Evolutionary conservation across 2,329 filamentous ascomycete genomes (phyloP).

Genomic region (Penicillium decumbens): DNA sequence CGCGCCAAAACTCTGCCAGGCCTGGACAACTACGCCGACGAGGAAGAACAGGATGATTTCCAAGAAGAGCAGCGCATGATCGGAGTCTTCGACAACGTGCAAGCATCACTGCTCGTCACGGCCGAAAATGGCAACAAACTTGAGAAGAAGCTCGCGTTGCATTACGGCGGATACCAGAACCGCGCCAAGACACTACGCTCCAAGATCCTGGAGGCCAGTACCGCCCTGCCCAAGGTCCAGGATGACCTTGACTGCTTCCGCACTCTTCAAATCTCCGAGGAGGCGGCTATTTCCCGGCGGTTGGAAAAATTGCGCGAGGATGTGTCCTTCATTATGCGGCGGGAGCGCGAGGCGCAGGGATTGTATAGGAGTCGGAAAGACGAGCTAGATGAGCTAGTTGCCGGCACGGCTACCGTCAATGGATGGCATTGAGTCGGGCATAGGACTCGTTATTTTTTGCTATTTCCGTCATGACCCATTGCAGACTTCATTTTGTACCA

Average conservation of each 20-base stretch:
- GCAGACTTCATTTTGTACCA: conserved; percentile 15
- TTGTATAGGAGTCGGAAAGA: conserved; percentile 70
- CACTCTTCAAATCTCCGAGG: conserved; percentile 72
- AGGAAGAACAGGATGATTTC: conserved; percentile 64
- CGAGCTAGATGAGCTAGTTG: conserved; percentile 63
- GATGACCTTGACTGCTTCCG: conserved; percentile 69
- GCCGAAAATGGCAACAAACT: conserved; percentile 80
- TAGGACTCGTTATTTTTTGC: conserved; percentile 1
- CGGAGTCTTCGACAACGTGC: conserved; percentile 68
- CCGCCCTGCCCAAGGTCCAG: conserved; percentile 67
- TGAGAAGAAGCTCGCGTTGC: conserved; percentile 85
- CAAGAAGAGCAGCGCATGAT: conserved; percentile 56
- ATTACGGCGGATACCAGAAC: conserved; percentile 85
- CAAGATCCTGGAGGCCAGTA: conserved; percentile 72
- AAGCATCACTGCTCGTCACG: conserved; percentile 66
- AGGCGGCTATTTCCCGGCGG: conserved; percentile 66
- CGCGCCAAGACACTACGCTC: conserved; percentile 73
- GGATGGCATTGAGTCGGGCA: conserved; percentile 33
- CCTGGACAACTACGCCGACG: conserved; percentile 72
- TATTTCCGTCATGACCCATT: conserved; percentile 11
- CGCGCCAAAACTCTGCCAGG: conserved; percentile 61
- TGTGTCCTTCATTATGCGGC: conserved; percentile 69
- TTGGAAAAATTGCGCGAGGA: conserved; percentile 75
- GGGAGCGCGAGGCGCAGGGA: conserved; percentile 89
- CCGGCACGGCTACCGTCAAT: conserved; percentile 33